Evolutionary conservation across 2,329 filamentous ascomycete species (phyloP).

Genomic region (Cladosporium sp.): DNA sequence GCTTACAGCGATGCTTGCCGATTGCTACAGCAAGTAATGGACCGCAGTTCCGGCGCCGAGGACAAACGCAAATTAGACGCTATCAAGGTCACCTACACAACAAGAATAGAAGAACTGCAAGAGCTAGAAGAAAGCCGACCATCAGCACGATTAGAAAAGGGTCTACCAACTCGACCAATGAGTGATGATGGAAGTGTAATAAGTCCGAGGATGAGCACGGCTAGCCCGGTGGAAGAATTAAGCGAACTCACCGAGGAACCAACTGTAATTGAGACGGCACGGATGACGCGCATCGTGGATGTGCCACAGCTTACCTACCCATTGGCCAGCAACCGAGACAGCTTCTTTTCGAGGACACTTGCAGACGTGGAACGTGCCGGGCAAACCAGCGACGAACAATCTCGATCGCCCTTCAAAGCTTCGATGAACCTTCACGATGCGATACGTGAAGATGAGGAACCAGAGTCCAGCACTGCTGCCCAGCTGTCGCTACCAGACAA

Average conservation of each 20-base stretch:
- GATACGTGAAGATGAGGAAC: conserved; percentile 16
- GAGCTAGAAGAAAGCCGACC: conserved; percentile 61
- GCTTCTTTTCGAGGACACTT: conserved; percentile 34
- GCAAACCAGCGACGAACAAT: background rate
- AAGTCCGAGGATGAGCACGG: conserved; percentile 34
- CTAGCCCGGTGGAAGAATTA: conserved; percentile 37
- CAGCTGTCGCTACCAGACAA: conserved; percentile 36
- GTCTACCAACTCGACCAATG: conserved; percentile 69
- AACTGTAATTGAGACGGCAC: conserved; percentile 54
- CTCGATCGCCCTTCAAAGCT: background rate
- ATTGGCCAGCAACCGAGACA: conserved; percentile 27
- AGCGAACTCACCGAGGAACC: conserved; percentile 29
- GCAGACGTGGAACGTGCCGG: conserved; percentile 28
- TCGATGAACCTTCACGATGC: background rate
- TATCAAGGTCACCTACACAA: conserved; percentile 88
- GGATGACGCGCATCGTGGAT: conserved; percentile 53
- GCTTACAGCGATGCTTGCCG: conserved; percentile 90
- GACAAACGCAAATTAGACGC: conserved; percentile 89
- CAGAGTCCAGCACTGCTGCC: conserved; percentile 17
- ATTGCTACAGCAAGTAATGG: conserved; percentile 82
- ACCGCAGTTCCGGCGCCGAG: conserved; percentile 78
- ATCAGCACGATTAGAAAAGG: conserved; percentile 57
- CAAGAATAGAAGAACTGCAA: conserved; percentile 82
- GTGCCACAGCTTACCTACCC: conserved; percentile 34
- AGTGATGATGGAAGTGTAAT: conserved; percentile 55